These are phyloP conservation scores for Allium cepa DNA, from an alignment of 106 monocot species.

Conservation along the genomic window DNA sequence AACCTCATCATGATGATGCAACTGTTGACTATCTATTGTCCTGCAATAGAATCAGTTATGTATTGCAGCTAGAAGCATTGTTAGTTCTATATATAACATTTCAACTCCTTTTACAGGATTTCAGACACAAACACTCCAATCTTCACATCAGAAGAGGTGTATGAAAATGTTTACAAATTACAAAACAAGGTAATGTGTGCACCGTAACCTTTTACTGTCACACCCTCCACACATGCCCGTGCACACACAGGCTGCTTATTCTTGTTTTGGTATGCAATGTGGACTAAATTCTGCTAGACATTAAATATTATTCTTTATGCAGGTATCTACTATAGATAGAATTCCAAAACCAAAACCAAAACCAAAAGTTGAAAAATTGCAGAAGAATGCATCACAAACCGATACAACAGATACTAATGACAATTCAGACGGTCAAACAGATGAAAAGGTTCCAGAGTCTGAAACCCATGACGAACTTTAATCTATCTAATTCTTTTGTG, in stretches of 20 bases:
- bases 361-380: conserved; percentile 62
- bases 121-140: conserved; percentile 31
- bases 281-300: background rate
- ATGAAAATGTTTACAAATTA: conserved; percentile 48
- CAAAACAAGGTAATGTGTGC: conserved; percentile 56
- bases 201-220: too few relatives aligned
- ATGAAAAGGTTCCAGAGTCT: too few relatives aligned
- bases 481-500: too few relatives aligned
- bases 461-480: too few relatives aligned
- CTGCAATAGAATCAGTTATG: background rate
- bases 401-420: background rate
- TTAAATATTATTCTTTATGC: background rate
- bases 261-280: background rate
- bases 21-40: too few relatives aligned
- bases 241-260: background rate
- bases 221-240: too few relatives aligned
- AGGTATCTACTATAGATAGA: conserved; percentile 77
- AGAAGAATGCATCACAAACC: conserved; percentile 32
- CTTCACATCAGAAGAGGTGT: conserved; percentile 76
- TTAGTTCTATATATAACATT: background rate
- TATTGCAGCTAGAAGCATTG: background rate
- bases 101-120: conserved; percentile 28
- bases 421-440: background rate
- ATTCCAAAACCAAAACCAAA: conserved; percentile 88
- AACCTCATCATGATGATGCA: too few relatives aligned